Percentiles rank a stretch among this genome's conserved stretches.
phyloP scores from a whole-genome alignment of 345 rosid genomes.

The Syzygium aqueum region DNA sequence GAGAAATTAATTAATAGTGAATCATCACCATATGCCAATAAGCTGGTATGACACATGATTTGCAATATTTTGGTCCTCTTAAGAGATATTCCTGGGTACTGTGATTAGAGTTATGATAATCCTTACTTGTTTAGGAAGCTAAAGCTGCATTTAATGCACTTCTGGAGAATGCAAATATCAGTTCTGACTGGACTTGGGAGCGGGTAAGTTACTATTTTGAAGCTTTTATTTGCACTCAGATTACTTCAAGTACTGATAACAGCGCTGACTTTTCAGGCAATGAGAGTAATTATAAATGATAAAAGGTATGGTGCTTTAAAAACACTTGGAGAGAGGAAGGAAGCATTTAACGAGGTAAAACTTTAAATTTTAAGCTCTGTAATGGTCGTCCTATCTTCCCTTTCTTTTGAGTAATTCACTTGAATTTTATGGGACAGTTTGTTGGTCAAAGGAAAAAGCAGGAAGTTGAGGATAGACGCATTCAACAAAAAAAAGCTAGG shows the following conservation, averaged over 20 bases:
- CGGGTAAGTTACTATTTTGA: slow-evolving; percentile 42
- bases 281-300: slow-evolving; percentile 85
- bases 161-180: slow-evolving; percentile 72
- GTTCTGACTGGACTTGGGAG: slow-evolving; percentile 97
- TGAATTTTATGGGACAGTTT: slow-evolving; percentile 37
- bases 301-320: slow-evolving; percentile 83
- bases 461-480: slow-evolving; percentile 75
- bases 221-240: background rate
- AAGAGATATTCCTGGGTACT: background rate
- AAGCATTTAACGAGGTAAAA: slow-evolving; percentile 82
- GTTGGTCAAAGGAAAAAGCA: slow-evolving; percentile 62
- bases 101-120: background rate
- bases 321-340: slow-evolving; percentile 96
- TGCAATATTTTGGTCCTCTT: slow-evolving; percentile 6
- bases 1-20: slow-evolving; percentile 55
- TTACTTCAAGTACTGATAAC: slow-evolving; percentile 14
- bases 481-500: slow-evolving; percentile 58
- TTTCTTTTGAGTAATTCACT: background rate
- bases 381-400: background rate
- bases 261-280: slow-evolving; percentile 35
- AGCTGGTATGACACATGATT: slow-evolving; percentile 35
- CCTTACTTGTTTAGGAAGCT: slow-evolving; percentile 50
- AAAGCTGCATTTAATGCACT: slow-evolving; percentile 73
- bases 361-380: background rate
- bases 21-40: slow-evolving; percentile 41